Conservation (phyloP, 2,329 filamentous ascomycete genomes). For the Alternaria sp. region DNA sequence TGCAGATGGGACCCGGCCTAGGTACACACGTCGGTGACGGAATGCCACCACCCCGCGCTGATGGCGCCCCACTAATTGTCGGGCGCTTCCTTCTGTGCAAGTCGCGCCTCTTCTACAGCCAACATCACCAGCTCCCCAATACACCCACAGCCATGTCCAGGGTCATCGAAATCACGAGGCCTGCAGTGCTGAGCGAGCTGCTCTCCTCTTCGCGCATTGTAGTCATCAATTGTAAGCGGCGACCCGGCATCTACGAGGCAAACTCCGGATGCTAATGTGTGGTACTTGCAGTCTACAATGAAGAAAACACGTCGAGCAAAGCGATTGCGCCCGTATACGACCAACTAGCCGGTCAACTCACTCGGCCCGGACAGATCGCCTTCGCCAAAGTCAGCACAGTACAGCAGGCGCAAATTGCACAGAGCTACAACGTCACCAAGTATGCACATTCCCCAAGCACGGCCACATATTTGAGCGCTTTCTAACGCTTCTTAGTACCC, state of each 20-base stretch:
- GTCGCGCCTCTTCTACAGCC: conserved; percentile 27
- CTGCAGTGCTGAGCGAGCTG: conserved; percentile 58
- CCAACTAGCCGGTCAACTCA: conserved; percentile 72
- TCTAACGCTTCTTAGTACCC: conserved; percentile 61
- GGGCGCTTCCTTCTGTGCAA: conserved; percentile 14
- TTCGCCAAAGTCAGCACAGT: conserved; percentile 91
- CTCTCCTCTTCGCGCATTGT: conserved; percentile 78
- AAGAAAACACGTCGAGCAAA: conserved; percentile 86
- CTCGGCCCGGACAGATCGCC: conserved; percentile 73
- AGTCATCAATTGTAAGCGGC: conserved; percentile 81
- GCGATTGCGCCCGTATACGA: conserved; percentile 84
- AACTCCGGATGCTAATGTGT: conserved; percentile 32
- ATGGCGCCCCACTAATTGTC: conserved; percentile 19
- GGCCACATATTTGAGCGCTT: conserved; percentile 14
- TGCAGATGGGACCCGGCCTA: conserved; percentile 5
- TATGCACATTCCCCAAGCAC: conserved; percentile 46
- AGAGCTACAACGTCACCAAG: conserved; percentile 74
- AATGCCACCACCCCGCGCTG: conserved; percentile 22
- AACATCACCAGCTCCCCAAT: conserved; percentile 1
- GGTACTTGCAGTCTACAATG: conserved; percentile 73
- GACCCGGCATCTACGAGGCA: conserved; percentile 15
- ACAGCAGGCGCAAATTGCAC: conserved; percentile 73
- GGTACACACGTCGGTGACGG: conserved; percentile 18
- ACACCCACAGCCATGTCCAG: conserved; percentile 50
- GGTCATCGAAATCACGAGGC: conserved; percentile 52